Conservation (phyloP, 805 yeast genomes). For the Candida ovalis region DNA sequence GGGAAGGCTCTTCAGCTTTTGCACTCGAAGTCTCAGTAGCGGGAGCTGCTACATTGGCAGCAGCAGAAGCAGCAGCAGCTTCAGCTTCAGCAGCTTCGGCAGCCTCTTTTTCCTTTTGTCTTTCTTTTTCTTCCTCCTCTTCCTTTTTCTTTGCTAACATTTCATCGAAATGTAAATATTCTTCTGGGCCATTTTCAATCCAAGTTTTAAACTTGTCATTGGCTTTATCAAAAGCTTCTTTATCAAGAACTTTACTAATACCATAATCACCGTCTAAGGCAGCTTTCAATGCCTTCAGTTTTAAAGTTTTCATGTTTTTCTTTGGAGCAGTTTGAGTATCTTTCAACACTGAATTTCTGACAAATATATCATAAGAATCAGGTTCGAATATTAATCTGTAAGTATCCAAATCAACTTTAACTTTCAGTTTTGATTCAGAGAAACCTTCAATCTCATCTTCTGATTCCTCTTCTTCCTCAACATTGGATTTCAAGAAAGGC, state of each 20-base stretch:
- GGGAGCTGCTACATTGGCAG: slow-evolving; percentile 13
- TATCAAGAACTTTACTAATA: slow-evolving; percentile 48
- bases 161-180: slow-evolving; percentile 18
- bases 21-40: slow-evolving; percentile 5
- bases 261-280: slow-evolving; percentile 53
- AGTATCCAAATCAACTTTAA: slow-evolving; percentile 72
- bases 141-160: slow-evolving; percentile 5
- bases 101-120: slow-evolving; percentile 7
- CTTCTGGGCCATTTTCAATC: slow-evolving; percentile 38
- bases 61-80: slow-evolving; percentile 2
- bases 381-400: slow-evolving; percentile 80
- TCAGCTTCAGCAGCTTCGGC: neutral
- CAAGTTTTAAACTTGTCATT: slow-evolving; percentile 33
- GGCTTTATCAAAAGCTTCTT: slow-evolving; percentile 30
- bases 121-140: slow-evolving; percentile 16
- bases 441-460: slow-evolving; percentile 52
- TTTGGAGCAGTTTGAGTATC: slow-evolving; percentile 21
- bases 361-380: slow-evolving; percentile 73
- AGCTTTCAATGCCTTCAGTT: slow-evolving; percentile 29
- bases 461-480: slow-evolving; percentile 45
- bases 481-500: slow-evolving; percentile 68
- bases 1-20: slow-evolving; percentile 4
- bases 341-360: slow-evolving; percentile 51
- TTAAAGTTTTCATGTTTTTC: slow-evolving; percentile 11
- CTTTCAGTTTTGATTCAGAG: slow-evolving; percentile 66